A percentile compares a stretch with the other conserved stretches of the same genome.
phyloP scores from a whole-genome alignment of 352 stramenopile species.

The Pythium angustatum region DNA sequence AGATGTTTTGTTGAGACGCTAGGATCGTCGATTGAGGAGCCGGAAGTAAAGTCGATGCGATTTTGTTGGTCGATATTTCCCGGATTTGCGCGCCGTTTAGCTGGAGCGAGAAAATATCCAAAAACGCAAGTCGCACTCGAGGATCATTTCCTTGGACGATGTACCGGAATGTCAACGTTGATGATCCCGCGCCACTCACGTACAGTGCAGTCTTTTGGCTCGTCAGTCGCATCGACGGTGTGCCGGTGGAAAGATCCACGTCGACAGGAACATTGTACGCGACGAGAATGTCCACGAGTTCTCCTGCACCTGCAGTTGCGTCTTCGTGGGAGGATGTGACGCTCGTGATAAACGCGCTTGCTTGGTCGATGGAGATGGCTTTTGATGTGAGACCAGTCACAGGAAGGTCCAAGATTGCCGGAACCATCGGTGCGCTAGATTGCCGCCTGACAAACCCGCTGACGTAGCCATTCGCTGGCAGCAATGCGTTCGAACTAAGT shows the following conservation, averaged over 20 bases:
- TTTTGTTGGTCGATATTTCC: slow-evolving; percentile 14
- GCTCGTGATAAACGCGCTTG: slow-evolving; percentile 33
- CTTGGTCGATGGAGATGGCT: slow-evolving; percentile 57
- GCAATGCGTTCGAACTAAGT: slow-evolving; percentile 33
- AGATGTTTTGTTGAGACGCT: slow-evolving; percentile 21
- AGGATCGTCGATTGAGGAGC: slow-evolving; percentile 19
- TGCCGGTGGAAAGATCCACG: slow-evolving; percentile 37
- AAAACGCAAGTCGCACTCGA: slow-evolving; percentile 36
- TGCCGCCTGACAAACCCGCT: slow-evolving; percentile 54
- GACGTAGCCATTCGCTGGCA: slow-evolving; percentile 40
- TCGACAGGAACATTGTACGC: slow-evolving; percentile 49
- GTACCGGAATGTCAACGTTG: slow-evolving; percentile 51
- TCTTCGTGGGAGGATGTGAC: slow-evolving; percentile 55
- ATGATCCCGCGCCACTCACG: slow-evolving; percentile 41
- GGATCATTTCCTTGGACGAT: slow-evolving; percentile 44
- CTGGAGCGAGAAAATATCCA: slow-evolving; percentile 42
- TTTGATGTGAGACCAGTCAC: slow-evolving; percentile 44
- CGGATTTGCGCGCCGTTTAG: slow-evolving; percentile 47
- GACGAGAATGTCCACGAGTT: slow-evolving; percentile 61
- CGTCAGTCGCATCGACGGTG: slow-evolving; percentile 40
- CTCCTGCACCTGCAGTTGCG: slow-evolving; percentile 49
- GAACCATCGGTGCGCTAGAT: slow-evolving; percentile 36
- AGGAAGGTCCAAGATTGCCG: slow-evolving; percentile 47
- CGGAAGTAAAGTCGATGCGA: slow-evolving; percentile 47
- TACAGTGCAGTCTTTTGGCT: slow-evolving; percentile 49